phyloP scores from a whole-genome alignment of 495 filamentous ascomycete species.

The Aspergillus steynii region DNA sequence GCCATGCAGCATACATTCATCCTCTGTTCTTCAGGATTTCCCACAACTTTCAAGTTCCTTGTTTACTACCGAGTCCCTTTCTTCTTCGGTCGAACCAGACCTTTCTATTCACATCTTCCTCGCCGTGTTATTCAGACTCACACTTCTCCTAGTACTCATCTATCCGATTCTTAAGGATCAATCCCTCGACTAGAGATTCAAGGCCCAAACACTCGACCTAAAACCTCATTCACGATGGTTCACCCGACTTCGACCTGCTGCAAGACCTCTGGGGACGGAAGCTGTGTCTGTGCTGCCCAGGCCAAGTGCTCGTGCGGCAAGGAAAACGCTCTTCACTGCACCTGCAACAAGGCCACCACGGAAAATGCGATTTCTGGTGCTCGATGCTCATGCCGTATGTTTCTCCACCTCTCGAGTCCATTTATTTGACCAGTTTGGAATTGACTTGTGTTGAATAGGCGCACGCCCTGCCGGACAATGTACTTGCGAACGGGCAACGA shows the following conservation, averaged over 20 bases:
- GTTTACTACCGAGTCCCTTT: neutral
- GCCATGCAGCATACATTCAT: neutral
- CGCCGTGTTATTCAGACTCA: neutral
- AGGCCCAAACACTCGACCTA: neutral
- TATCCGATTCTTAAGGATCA: neutral
- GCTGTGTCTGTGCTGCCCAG: conserved; percentile 62
- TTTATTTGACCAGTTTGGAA: neutral
- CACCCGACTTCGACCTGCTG: conserved; percentile 63
- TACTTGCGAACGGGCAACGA: conserved; percentile 71
- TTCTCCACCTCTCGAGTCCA: conserved; percentile 14
- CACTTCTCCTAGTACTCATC: neutral
- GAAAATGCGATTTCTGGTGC: conserved; percentile 77
- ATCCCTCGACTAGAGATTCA: neutral
- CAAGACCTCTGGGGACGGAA: conserved; percentile 51
- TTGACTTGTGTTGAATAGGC: conserved; percentile 35
- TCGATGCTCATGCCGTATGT: conserved; percentile 81
- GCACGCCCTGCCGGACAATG: conserved; percentile 75
- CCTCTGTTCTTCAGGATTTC: neutral
- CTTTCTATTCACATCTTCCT: neutral
- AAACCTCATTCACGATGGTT: conserved; percentile 43
- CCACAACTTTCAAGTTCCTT: neutral
- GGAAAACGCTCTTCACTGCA: conserved; percentile 81
- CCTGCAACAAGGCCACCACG: conserved; percentile 70
- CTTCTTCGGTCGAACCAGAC: neutral
- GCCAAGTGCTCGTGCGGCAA: conserved; percentile 86